Evolutionary conservation across 2,329 filamentous ascomycete species (phyloP), one percentile per base, ranked within the genome.

Genomic region (Phyllosticta citrichinensis): DNA sequence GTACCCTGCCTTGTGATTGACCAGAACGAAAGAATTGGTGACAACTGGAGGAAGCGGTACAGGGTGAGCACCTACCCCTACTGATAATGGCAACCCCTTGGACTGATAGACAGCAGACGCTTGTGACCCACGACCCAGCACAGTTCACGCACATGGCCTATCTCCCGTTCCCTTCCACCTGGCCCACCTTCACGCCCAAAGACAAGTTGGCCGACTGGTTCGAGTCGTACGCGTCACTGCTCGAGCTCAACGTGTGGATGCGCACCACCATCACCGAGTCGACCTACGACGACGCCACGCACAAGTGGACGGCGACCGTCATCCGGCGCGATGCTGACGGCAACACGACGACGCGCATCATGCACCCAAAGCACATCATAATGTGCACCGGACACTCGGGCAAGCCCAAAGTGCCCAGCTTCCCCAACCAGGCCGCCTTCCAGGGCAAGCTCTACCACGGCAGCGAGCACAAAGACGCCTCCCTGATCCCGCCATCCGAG

Each of bases 181-280:
- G 86, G 86, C 86, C 86, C 3, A 75, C 87, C 17, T 89, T 87
- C 69, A 87, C 85, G 0, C 85, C 86, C 5, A 89, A 88, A 68
- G 86, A 89, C 70, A 89, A 89, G 67, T 75, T 88, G 0, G 87
- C 79, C 1, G 83, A 87, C 52, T 89, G 83, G 73, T 84, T 89
- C 63, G 85, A 88, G 64, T 75, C 80, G 0, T 89, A 89, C 64
- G 86, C 81, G 0, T 79, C 75, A 5, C 71, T 83, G 0, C 76
- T 89, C n/a, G 87, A 89, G 65, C 77, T 89, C 51, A 86, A 88
- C 63, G 80, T 87, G 25, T 88, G 86, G 86, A 82, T 77, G 0
- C 73, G 71, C 11, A 83, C 83, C 0, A 78, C 74, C 1, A 65
- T 88, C 0, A 70, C 68, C 1, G 71, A 74, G 0, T 74, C 80